Evolutionary conservation across 441 rosid genomes (phyloP), one percentile per base, ranked within the genome.

Genomic region (Pelargonium cotyledonis): DNA sequence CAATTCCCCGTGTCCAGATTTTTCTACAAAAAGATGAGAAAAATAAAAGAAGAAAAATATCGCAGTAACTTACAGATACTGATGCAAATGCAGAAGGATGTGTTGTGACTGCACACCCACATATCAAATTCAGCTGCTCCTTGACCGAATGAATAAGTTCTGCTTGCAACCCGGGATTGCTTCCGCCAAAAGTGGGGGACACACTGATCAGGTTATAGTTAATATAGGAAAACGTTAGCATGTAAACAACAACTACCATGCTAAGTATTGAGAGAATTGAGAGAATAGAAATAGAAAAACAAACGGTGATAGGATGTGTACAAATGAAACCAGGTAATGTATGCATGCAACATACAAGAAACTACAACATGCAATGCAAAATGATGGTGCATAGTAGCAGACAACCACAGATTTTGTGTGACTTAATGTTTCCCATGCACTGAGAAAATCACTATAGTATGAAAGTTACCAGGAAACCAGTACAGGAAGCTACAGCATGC

Each of bases 1-100:
- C 44, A 41, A 41, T 41, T 41, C 9, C 44, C 9, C 44, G 31
- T 26, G 31, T 26, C 31, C 31, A 26, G 31, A 26, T 26, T 26
- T 26, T 26, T 26, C 44, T 6, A 41, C 44, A 41, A 41, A 8
- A 40, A 7, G 44, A 5, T 41, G 31, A 26, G 46, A 70, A 23
- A n/a, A 60, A 55, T 18, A 57, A 26, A 0, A 72, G 65, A 64
- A 67, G 35, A 0, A 23, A 8, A 0, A 31, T 21, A 55, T 15
- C 11, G 69, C 12, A 21, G n/a, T 15, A 68, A 81, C 96, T 87
- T 81, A 94, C 99, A 1, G 97, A 84, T 44, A 89, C 16, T 15
- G 99, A 88, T 21, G 89, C 95, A 88, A 81, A 89, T 1, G 88
- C 79, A 0, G 97, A 91, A 80, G 97, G 97, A 72, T 87, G 85